phyloP scores from a whole-genome alignment of 2,329 filamentous ascomycete genomes.

The Emergomyces orientalis region DNA sequence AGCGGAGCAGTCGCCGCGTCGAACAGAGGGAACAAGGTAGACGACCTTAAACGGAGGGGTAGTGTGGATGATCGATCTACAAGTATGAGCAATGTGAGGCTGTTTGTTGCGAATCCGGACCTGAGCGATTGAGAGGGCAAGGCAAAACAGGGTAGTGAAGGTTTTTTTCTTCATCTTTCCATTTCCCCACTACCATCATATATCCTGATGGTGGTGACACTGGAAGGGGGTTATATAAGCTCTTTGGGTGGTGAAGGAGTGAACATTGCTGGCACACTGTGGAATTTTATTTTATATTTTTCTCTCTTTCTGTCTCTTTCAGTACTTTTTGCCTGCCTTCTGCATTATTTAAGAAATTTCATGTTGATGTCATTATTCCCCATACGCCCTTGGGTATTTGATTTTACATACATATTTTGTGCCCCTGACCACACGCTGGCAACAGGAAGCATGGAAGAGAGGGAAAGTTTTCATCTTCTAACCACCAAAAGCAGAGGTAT shows the following conservation, averaged over 20 bases:
- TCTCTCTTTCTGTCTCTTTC: conserved; percentile 9
- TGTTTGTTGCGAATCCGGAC: conserved; percentile 43
- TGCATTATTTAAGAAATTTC: neutral
- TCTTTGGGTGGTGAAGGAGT: neutral
- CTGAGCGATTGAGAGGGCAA: conserved; percentile 29
- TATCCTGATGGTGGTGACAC: neutral
- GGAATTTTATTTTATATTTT: conserved; percentile 9
- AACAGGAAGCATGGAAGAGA: neutral
- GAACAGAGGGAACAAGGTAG: conserved; percentile 34
- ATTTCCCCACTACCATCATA: neutral
- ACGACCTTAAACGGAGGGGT: conserved; percentile 38
- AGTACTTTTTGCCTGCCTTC: neutral
- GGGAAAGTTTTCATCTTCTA: neutral
- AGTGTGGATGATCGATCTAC: conserved; percentile 42
- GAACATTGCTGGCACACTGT: neutral
- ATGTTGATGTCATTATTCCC: neutral
- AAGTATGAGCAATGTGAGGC: conserved; percentile 38
- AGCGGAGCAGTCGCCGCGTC: conserved; percentile 31
- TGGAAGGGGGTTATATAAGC: neutral
- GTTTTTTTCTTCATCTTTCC: conserved; percentile 8
- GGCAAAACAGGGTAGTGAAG: neutral
- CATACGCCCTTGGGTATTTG: neutral
- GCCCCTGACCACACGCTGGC: neutral
- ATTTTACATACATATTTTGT: neutral
- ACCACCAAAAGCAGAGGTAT: neutral